Evolutionary conservation across 129 eudicot species (phyloP).

Genomic region (Smallanthus sonchifolius): DNA sequence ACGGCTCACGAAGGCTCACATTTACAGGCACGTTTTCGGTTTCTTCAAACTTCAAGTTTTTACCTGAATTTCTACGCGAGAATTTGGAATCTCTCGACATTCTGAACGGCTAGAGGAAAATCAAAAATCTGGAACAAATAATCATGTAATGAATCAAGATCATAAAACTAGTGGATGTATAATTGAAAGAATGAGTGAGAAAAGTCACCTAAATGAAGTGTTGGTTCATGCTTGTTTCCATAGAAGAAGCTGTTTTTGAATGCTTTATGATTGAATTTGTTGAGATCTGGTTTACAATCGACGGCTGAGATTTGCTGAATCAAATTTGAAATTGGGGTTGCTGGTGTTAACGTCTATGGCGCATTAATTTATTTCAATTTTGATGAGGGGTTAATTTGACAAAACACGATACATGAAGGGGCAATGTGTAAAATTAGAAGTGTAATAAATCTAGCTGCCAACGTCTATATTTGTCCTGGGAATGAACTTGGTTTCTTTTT

Average conservation of each 20-base stretch:
- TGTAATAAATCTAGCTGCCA: neutral
- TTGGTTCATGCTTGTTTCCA: neutral
- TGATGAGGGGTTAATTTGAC: neutral
- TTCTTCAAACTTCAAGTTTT: slow-evolving; percentile 50
- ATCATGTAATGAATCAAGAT: neutral
- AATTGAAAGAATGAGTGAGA: neutral
- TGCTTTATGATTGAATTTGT: slow-evolving; percentile 16
- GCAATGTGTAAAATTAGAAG: neutral
- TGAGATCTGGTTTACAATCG: slow-evolving; percentile 21
- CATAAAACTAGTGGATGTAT: neutral
- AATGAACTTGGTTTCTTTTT: neutral
- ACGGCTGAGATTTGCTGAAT: slow-evolving; percentile 35
- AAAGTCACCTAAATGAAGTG: slow-evolving; percentile 30
- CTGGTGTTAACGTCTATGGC: slow-evolving; percentile 18
- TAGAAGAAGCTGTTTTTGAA: slow-evolving; percentile 9
- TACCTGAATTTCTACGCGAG: slow-evolving; percentile 52
- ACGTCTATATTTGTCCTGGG: slow-evolving; percentile 23
- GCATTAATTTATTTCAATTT: slow-evolving; percentile 26
- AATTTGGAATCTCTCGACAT: slow-evolving; percentile 65
- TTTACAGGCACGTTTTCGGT: slow-evolving; percentile 60
- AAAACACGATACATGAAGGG: neutral
- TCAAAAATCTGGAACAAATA: neutral
- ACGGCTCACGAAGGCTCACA: slow-evolving; percentile 25
- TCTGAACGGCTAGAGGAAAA: slow-evolving; percentile 4
- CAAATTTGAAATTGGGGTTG: slow-evolving; percentile 27